phyloP scores from a whole-genome alignment of 2,329 filamentous ascomycete species.

The Pyrenochaeta sp. region DNA sequence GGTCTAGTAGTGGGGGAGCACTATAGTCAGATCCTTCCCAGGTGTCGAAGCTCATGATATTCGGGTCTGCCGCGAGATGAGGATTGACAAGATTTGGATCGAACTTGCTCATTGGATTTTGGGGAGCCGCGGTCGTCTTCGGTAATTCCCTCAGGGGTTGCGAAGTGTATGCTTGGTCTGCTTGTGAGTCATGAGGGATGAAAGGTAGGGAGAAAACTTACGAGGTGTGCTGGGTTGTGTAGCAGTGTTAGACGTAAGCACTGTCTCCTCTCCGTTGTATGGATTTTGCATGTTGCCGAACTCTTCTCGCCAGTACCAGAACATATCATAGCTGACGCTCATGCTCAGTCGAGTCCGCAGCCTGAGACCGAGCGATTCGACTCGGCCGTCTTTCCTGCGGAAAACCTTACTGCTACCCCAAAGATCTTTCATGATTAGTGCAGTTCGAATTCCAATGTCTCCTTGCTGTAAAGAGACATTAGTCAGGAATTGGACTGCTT shows the following conservation, averaged over 20 bases:
- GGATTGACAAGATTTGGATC: slow-evolving; percentile 33
- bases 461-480: slow-evolving; percentile 43
- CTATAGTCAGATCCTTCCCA: slow-evolving; percentile 40
- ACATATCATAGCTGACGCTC: slow-evolving; percentile 50
- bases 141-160: slow-evolving; percentile 24
- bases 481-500: slow-evolving; percentile 41
- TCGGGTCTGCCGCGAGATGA: slow-evolving; percentile 27
- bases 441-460: slow-evolving; percentile 39
- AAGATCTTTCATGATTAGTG: slow-evolving; percentile 43
- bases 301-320: slow-evolving; percentile 50
- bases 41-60: slow-evolving; percentile 34
- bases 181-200: slow-evolving; percentile 13
- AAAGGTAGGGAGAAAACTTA: slow-evolving; percentile 20
- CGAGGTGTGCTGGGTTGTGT: slow-evolving; percentile 37
- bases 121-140: slow-evolving; percentile 21
- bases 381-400: slow-evolving; percentile 37
- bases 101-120: slow-evolving; percentile 33
- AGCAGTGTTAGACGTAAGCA: slow-evolving; percentile 22
- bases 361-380: slow-evolving; percentile 42
- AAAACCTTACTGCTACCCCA: slow-evolving; percentile 46
- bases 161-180: slow-evolving; percentile 22
- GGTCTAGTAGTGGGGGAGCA: slow-evolving; percentile 40
- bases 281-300: slow-evolving; percentile 47
- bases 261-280: slow-evolving; percentile 42
- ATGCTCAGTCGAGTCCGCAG: slow-evolving; percentile 45